A percentile compares a stretch with the other conserved stretches of the same genome.
phyloP scores from a whole-genome alignment of 768 basidiomycete species.

The Suillus subaureus region DNA sequence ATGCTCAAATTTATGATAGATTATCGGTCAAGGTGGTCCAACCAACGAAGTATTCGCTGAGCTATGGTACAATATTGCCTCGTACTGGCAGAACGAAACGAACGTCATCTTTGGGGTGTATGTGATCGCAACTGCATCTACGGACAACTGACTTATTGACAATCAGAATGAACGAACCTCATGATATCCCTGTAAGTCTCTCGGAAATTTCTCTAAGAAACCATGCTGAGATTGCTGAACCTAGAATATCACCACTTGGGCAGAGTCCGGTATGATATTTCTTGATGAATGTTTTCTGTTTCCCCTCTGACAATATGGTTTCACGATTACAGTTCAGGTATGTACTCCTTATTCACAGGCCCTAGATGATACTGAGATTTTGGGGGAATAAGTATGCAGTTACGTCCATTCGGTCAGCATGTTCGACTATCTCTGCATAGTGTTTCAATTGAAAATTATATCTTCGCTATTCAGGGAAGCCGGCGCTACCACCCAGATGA shows the following conservation, averaged over 20 bases:
- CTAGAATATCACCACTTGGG: constrained; percentile 48
- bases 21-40: constrained; percentile 67
- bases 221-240: background rate
- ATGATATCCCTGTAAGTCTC: constrained; percentile 46
- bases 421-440: constrained; percentile 26
- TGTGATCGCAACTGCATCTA: constrained; percentile 17
- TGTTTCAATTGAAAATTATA: background rate
- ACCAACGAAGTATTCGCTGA: constrained; percentile 53
- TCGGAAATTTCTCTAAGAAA: background rate
- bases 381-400: constrained; percentile 54
- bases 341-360: background rate
- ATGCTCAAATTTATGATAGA: constrained; percentile 26
- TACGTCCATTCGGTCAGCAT: constrained; percentile 59
- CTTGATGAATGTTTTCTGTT: background rate
- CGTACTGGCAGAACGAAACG: constrained; percentile 44
- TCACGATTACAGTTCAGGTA: background rate
- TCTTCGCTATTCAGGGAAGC: background rate
- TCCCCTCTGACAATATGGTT: background rate
- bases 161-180: constrained; percentile 63
- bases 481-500: constrained; percentile 55
- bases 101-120: constrained; percentile 54
- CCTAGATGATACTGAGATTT: background rate
- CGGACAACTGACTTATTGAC: background rate
- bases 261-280: constrained; percentile 29
- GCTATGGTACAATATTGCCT: constrained; percentile 56